phyloP scores from a whole-genome alignment of 2,329 filamentous ascomycete species.

The Aspergillus sp. region DNA sequence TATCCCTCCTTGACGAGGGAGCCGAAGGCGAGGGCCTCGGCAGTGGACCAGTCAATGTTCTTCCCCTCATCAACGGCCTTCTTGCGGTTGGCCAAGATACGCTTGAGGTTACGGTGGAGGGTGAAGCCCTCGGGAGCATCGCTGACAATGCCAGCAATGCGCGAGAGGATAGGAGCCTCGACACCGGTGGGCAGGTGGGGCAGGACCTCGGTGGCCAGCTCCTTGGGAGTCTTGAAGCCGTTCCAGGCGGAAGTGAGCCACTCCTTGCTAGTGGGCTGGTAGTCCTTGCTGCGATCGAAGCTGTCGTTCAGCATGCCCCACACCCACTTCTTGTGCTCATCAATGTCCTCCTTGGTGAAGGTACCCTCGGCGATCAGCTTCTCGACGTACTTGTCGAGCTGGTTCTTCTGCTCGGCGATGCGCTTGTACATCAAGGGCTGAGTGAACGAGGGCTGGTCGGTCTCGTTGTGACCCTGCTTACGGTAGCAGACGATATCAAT shows the following conservation, averaged over 20 bases:
- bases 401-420: conserved; percentile 78
- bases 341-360: conserved; percentile 95
- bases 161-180: conserved; percentile 67
- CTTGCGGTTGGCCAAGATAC: conserved; percentile 83
- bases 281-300: conserved; percentile 96
- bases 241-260: conserved; percentile 99
- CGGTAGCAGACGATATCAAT: conserved; percentile 99
- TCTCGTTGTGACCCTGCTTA: conserved; percentile 99
- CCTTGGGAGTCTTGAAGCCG: conserved; percentile 98
- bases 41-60: conserved; percentile 96
- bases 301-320: conserved; percentile 99
- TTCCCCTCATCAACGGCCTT: conserved; percentile 91
- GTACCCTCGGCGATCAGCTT: conserved; percentile 89
- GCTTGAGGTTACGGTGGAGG: conserved; percentile 93
- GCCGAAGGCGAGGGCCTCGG: conserved; percentile 92
- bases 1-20: conserved; percentile 88
- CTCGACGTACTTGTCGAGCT: conserved; percentile 87
- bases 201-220: conserved; percentile 88
- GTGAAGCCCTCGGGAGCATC: conserved; percentile 79
- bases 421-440: conserved; percentile 99
- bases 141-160: conserved; percentile 80
- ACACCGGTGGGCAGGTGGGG: conserved; percentile 88
- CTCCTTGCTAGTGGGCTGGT: conserved; percentile 92
- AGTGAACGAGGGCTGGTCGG: conserved; percentile 98
- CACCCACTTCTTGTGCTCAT: conserved; percentile 99